A percentile compares a stretch with the other conserved stretches of the same genome.
Evolutionary conservation across 495 filamentous ascomycete species (phyloP).

Genomic region (Trichoderma virens): DNA sequence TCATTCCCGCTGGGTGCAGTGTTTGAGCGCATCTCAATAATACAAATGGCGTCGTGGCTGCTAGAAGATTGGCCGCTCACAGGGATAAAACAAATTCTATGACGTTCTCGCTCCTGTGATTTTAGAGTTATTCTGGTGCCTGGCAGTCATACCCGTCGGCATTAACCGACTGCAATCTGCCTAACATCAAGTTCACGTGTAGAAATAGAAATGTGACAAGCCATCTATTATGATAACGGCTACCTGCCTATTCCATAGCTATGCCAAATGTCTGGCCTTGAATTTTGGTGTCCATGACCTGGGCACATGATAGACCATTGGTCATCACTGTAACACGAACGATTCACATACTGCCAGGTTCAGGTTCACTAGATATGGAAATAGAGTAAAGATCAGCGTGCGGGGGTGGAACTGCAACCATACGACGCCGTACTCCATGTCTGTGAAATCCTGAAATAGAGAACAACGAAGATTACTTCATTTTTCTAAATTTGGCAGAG

Average conservation of each 20-base stretch:
- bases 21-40: too few relatives aligned
- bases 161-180: neutral
- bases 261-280: neutral
- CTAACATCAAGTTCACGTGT: neutral
- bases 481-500: neutral
- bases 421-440: neutral
- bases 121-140: neutral
- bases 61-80: neutral
- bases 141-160: neutral
- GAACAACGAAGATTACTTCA: neutral
- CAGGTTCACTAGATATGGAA: neutral
- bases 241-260: neutral
- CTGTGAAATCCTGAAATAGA: neutral
- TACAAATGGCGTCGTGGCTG: too few relatives aligned
- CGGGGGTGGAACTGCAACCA: too few relatives aligned
- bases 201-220: neutral
- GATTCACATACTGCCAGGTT: neutral
- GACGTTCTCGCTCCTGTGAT: neutral
- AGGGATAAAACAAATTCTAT: neutral
- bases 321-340: neutral
- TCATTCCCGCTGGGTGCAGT: too few relatives aligned
- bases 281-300: neutral
- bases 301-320: neutral
- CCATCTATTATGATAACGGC: neutral
- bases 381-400: conserved; percentile 1